Percentiles rank a stretch among this genome's conserved stretches.
Evolutionary conservation across 2,329 filamentous ascomycete genomes (phyloP).

Genomic region (Aspergillus fumigatus): DNA sequence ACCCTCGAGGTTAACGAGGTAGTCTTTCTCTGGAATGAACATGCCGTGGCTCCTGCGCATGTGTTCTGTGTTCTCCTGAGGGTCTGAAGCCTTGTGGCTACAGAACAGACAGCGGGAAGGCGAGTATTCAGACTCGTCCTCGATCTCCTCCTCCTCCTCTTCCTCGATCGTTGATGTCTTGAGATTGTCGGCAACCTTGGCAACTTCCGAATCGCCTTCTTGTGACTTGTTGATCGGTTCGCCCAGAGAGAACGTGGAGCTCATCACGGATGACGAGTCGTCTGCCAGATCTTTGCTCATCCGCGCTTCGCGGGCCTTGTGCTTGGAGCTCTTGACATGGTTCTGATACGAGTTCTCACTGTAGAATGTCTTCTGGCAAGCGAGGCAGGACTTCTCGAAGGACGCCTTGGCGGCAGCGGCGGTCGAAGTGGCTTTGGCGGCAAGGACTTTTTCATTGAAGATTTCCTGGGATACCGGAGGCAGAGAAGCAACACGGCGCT

Average conservation of each 20-base stretch:
- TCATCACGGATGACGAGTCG: constrained; percentile 76
- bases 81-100: constrained; percentile 73
- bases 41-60: constrained; percentile 93
- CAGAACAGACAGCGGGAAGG: constrained; percentile 76
- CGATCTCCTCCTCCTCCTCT: constrained; percentile 44
- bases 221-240: constrained; percentile 61
- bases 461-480: constrained; percentile 87
- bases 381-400: constrained; percentile 76
- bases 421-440: constrained; percentile 77
- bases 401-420: constrained; percentile 83
- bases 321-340: constrained; percentile 85
- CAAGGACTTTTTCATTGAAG: constrained; percentile 93
- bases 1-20: constrained; percentile 76
- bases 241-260: constrained; percentile 85
- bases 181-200: constrained; percentile 70
- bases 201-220: constrained; percentile 70
- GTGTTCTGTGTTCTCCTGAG: constrained; percentile 73
- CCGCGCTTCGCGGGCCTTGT: constrained; percentile 63
- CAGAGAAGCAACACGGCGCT: constrained; percentile 84
- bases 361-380: constrained; percentile 89
- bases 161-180: constrained; percentile 59
- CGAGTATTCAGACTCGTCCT: constrained; percentile 38
- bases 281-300: constrained; percentile 50
- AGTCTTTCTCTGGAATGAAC: constrained; percentile 88
- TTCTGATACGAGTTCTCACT: constrained; percentile 96